Evolutionary conservation across 1,284 basidiomycete genomes (phyloP).

Genomic region (Rhodofomes roseus): DNA sequence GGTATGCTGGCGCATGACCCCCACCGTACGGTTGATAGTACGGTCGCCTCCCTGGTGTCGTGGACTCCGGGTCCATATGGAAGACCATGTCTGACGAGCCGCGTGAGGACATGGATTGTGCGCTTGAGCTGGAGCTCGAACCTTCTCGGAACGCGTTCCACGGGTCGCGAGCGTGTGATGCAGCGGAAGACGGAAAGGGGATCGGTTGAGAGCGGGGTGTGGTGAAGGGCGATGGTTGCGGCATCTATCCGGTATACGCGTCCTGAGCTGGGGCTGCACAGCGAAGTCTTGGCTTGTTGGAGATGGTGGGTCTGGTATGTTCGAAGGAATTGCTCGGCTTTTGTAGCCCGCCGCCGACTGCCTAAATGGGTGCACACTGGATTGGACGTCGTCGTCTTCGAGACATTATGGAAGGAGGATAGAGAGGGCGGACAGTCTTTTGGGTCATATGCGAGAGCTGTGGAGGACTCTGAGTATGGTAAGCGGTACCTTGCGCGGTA

Average conservation of each 20-base stretch:
- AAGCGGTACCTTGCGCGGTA: not conserved
- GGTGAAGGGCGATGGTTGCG: not conserved
- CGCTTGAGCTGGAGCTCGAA: not conserved
- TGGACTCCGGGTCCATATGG: conserved; percentile 12
- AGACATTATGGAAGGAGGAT: not conserved
- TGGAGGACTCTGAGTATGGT: not conserved
- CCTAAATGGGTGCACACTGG: not conserved
- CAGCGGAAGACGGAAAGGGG: not conserved
- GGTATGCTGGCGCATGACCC: not conserved
- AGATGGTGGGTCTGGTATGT: not conserved
- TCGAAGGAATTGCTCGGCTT: not conserved
- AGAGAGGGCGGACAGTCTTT: not conserved
- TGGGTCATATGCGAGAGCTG: not conserved
- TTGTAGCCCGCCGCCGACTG: not conserved
- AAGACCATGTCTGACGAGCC: conserved; percentile 14
- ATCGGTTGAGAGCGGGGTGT: not conserved
- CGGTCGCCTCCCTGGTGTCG: not conserved
- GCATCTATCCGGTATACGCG: not conserved
- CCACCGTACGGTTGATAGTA: not conserved
- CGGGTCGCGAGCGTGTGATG: not conserved
- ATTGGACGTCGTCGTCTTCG: not conserved
- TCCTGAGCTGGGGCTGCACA: not conserved
- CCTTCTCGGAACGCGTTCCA: not conserved
- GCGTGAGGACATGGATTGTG: not conserved
- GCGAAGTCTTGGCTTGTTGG: not conserved